These are phyloP conservation scores for Spergularia bocconei DNA, from an alignment of 148 eudicot species.

Conservation along the genomic window DNA sequence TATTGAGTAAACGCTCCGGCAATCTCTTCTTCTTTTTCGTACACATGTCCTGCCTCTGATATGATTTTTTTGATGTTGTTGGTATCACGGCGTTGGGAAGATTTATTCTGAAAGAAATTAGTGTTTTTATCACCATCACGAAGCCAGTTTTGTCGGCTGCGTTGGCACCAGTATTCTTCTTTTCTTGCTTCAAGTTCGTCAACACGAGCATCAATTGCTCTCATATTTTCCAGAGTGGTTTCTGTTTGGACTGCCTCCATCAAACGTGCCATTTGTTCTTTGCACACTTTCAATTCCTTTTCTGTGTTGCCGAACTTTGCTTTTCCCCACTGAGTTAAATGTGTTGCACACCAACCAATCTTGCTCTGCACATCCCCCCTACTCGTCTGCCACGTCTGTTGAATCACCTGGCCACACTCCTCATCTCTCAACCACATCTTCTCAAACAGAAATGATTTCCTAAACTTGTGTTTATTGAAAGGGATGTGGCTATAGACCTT, in stretches of 20 bases:
- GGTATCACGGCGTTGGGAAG: not conserved
- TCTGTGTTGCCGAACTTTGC: not conserved
- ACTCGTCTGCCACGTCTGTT: not conserved
- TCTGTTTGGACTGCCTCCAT: not conserved
- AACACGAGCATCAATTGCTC: not conserved
- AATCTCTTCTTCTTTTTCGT: too few relatives aligned
- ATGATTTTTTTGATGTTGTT: too few relatives aligned
- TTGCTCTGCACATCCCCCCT: not conserved
- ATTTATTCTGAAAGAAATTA: not conserved
- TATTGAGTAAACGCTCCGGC: too few relatives aligned
- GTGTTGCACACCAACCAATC: too few relatives aligned
- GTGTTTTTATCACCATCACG: not conserved
- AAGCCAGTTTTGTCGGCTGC: not conserved
- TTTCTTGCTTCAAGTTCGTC: not conserved
- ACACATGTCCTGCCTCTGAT: too few relatives aligned
- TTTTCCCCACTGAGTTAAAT: not conserved
- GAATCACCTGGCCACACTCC: not conserved
- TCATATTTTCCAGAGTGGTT: not conserved
- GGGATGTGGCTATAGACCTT: not conserved
- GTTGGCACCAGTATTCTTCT: not conserved
- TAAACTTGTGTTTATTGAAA: not conserved
- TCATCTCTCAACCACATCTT: not conserved
- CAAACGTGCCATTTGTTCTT: not conserved
- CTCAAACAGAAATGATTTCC: not conserved
- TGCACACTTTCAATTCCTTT: not conserved